A percentile compares a stretch with the other conserved stretches of the same genome.
phyloP scores from a whole-genome alignment of 495 filamentous ascomycete species.

The Chaetomidium leptoderma region DNA sequence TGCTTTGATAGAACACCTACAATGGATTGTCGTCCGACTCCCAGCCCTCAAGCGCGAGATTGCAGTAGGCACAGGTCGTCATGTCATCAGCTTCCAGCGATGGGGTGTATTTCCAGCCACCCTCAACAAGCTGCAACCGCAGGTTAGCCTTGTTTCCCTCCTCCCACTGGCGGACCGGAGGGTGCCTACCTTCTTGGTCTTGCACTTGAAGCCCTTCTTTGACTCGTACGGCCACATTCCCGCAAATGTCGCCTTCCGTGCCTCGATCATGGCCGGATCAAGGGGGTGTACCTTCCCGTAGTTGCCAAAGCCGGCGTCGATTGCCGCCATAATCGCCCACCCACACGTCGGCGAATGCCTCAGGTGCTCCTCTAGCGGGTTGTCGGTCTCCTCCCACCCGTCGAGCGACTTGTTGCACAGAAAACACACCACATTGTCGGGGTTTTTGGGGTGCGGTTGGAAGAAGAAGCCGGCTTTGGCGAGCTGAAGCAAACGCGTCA shows the following conservation, averaged over 20 bases:
- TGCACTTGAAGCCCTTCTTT: slow-evolving; percentile 83
- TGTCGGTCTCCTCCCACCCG: slow-evolving; percentile 84
- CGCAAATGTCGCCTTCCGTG: slow-evolving; percentile 75
- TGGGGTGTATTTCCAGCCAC: slow-evolving; percentile 91
- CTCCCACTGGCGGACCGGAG: background rate
- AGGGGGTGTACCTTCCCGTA: slow-evolving; percentile 66
- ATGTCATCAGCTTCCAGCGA: slow-evolving; percentile 74
- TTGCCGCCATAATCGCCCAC: slow-evolving; percentile 77
- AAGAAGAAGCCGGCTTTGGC: slow-evolving; percentile 90
- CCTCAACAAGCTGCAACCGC: slow-evolving; percentile 68
- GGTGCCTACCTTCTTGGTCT: slow-evolving; percentile 69
- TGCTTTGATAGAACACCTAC: slow-evolving; percentile 46
- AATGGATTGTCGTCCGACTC: slow-evolving; percentile 83
- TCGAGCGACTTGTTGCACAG: slow-evolving; percentile 72
- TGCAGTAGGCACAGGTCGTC: slow-evolving; percentile 84
- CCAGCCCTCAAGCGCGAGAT: slow-evolving; percentile 82
- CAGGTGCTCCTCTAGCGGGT: slow-evolving; percentile 77
- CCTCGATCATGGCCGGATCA: slow-evolving; percentile 62
- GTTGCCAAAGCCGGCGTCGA: slow-evolving; percentile 62
- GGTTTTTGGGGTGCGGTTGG: slow-evolving; percentile 63
- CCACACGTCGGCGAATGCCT: slow-evolving; percentile 76
- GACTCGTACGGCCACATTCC: slow-evolving; percentile 80
- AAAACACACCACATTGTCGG: slow-evolving; percentile 89
- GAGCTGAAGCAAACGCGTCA: slow-evolving; percentile 51
- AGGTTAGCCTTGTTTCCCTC: background rate